phyloP scores from a whole-genome alignment of 2,329 filamentous ascomycete genomes.

The Cytospora chrysosperma region DNA sequence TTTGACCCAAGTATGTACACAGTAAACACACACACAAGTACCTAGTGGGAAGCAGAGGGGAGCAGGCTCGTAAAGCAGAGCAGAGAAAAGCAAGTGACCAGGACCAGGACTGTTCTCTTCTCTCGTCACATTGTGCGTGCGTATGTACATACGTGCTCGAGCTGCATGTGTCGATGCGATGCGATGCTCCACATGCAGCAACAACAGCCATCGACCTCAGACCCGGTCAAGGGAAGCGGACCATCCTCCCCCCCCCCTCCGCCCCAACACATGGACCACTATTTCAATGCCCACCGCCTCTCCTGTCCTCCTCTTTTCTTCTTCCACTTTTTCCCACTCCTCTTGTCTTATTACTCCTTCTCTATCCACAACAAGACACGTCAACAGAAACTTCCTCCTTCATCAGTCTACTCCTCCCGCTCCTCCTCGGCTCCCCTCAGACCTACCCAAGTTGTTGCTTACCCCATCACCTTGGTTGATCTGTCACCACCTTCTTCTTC shows the following conservation, averaged over 20 bases:
- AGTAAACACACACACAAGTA: conserved; percentile 26
- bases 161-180: not conserved
- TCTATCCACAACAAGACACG: conserved; percentile 29
- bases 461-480: not conserved
- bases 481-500: conserved; percentile 18
- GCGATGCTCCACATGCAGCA: too few species aligned
- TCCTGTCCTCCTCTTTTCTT: conserved; percentile 21
- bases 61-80: too few species aligned
- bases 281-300: conserved; percentile 26
- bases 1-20: too few species aligned
- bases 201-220: not conserved
- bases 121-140: too few species aligned
- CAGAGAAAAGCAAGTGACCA: too few species aligned
- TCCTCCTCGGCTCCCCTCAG: not conserved
- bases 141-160: too few species aligned
- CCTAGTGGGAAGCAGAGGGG: too few species aligned
- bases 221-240: conserved; percentile 8
- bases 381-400: conserved; percentile 27
- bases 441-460: not conserved
- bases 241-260: conserved; percentile 19
- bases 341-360: conserved; percentile 23
- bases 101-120: too few species aligned
- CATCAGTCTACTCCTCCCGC: conserved; percentile 25
- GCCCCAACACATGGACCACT: conserved; percentile 23
- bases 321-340: conserved; percentile 14